Evolutionary conservation across 768 basidiomycete genomes (phyloP), one percentile per base, ranked within the genome.

Genomic region (Calocera viscosa): DNA sequence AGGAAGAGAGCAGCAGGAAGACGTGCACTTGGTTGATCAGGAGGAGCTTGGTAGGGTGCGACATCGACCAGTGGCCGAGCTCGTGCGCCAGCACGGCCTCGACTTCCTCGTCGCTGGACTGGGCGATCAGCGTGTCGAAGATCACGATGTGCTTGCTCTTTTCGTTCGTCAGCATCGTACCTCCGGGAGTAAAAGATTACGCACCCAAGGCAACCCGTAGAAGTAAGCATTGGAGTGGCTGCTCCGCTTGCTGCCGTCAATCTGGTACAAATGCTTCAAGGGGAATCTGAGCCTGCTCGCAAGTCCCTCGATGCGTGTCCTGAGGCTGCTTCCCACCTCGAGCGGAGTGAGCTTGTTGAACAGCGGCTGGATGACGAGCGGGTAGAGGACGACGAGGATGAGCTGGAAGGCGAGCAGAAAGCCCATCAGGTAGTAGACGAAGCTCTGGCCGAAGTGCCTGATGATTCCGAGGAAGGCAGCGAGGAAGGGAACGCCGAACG

Each of bases 161-260:
- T 24, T 1, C 38, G 2, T 26, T 64, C 12, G 67, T 60, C 33
- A 68, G 34, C 5, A 14, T 63, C n/a, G 10, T 32, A 26, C 30
- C 7, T 2, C 26, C 5, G 14, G 8, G 26, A 2, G 30, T 32
- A 28, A 2, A 8, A 19, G 28, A 28, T 16, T 14, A 68, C 73
- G 63, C 67, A 91, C 91, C 89, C 93, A 94, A 0, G 94, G 95
- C 14, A 97, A 83, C 67, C 95, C 95, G 70, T 93, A 97, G 81
- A 97, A 97, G 79, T 96, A 98, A n/a, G 94, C 94, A 71, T 97
- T 97, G 71, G 88, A 90, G 77, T 99, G 95, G 1, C 91, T 89
- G 76, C 89, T 91, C 63, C 95, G 86, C 79, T 96, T 96, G 38
- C 90, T 93, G 32, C 96, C 96, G 74, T 98, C 94, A 71, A 98